A percentile compares a stretch with the other conserved stretches of the same genome.
Conservation (phyloP, 139 green algal species). For the Chlorella sp. region DNA sequence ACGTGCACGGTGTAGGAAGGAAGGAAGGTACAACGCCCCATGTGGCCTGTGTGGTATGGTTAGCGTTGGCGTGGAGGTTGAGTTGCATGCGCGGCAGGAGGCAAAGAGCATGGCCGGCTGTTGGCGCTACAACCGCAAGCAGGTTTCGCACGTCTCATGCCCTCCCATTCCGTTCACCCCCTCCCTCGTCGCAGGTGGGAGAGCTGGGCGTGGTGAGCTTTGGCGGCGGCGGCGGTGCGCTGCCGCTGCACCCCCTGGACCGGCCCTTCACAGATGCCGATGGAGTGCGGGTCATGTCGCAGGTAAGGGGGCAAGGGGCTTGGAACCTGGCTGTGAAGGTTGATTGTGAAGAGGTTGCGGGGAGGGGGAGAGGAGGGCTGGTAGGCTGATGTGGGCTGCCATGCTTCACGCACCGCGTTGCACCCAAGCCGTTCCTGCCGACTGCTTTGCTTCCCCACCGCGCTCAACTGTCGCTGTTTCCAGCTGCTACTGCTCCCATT, state of each 20-base stretch:
- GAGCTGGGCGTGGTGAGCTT: constrained; percentile 94
- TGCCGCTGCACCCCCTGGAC: constrained; percentile 85
- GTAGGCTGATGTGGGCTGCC: not conserved
- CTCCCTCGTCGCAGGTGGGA: constrained; percentile 63
- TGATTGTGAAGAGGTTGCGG: not conserved
- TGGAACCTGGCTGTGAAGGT: not conserved
- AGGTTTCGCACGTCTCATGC: not conserved
- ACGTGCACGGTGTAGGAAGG: too few species aligned
- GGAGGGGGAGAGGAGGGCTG: not conserved
- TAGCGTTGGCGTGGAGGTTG: too few species aligned
- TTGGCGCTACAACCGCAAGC: too few species aligned
- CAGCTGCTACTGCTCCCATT: not conserved
- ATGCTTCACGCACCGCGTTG: too few species aligned
- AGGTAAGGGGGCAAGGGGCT: not conserved
- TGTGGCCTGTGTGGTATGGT: too few species aligned
- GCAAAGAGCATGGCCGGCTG: too few species aligned
- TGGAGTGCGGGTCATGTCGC: constrained; percentile 76
- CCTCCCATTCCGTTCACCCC: not conserved
- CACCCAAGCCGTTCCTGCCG: too few species aligned
- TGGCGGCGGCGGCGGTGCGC: constrained; percentile 78
- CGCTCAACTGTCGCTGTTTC: too few species aligned
- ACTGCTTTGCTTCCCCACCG: too few species aligned
- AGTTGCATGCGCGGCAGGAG: too few species aligned
- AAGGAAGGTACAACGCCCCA: too few species aligned
- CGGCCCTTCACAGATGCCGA: constrained; percentile 87